Conservation (phyloP, 805 yeast genomes). For the Ogataea pilisensis region DNA sequence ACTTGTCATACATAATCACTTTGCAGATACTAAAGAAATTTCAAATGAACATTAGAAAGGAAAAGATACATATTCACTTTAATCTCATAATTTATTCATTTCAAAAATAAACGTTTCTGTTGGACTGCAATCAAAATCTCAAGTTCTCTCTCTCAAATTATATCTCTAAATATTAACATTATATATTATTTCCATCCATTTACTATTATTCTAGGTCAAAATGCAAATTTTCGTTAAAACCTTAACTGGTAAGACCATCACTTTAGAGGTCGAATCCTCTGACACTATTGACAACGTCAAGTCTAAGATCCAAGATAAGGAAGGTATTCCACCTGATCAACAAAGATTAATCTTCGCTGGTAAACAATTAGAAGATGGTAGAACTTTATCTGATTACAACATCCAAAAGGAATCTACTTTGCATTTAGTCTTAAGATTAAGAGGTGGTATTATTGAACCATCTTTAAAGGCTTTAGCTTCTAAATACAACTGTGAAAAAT, state of each 20-base stretch:
- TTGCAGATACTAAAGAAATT: too few relatives aligned
- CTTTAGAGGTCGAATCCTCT: slow-evolving; percentile 81
- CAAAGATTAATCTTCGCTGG: slow-evolving; percentile 95
- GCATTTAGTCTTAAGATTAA: slow-evolving; percentile 61
- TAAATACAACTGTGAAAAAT: slow-evolving; percentile 99
- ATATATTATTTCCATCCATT: slow-evolving; percentile 12
- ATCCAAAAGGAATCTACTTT: slow-evolving; percentile 84
- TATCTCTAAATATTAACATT: not conserved
- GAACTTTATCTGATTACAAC: slow-evolving; percentile 92
- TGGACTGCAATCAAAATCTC: too few relatives aligned
- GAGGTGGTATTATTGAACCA: slow-evolving; percentile 96
- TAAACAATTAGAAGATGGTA: slow-evolving; percentile 94
- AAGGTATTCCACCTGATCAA: slow-evolving; percentile 96
- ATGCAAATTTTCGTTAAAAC: slow-evolving; percentile 99
- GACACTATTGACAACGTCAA: slow-evolving; percentile 95
- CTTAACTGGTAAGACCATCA: slow-evolving; percentile 97
- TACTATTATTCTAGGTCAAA: slow-evolving; percentile 24
- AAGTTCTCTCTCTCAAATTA: not conserved
- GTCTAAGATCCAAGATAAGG: slow-evolving; percentile 94
- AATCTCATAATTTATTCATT: too few relatives aligned
- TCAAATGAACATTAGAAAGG: too few relatives aligned
- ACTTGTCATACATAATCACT: too few relatives aligned
- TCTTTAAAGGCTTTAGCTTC: slow-evolving; percentile 98
- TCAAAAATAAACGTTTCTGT: too few relatives aligned
- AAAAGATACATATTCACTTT: too few relatives aligned